Percentiles rank a stretch among this genome's conserved stretches.
phyloP scores from a whole-genome alignment of 2,329 filamentous ascomycete genomes.

The Macroventuria anomochaeta region DNA sequence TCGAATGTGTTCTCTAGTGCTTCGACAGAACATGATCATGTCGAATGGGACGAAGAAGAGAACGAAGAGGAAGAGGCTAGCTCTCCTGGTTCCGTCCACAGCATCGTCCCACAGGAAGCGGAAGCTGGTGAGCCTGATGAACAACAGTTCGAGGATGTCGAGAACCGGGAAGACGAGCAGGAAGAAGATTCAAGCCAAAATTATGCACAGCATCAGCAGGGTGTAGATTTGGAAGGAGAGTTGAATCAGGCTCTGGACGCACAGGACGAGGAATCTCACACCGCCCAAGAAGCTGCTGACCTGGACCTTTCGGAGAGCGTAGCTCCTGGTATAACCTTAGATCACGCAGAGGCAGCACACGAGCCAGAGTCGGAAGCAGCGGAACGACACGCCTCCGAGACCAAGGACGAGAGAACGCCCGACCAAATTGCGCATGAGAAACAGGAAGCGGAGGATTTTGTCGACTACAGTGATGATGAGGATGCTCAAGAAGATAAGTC shows the following conservation, averaged over 20 bases:
- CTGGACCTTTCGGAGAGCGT: background rate
- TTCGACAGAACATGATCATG: slow-evolving; percentile 27
- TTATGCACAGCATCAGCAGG: background rate
- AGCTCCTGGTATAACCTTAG: background rate
- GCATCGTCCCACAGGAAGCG: background rate
- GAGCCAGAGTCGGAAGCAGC: background rate
- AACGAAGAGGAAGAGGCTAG: slow-evolving; percentile 14
- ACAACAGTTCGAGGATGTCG: slow-evolving; percentile 4
- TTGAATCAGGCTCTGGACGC: background rate
- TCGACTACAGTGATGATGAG: slow-evolving; percentile 60
- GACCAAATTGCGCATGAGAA: slow-evolving; percentile 22
- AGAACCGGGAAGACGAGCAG: slow-evolving; percentile 1
- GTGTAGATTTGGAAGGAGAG: slow-evolving; percentile 6
- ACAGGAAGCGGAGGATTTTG: slow-evolving; percentile 50
- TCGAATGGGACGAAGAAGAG: slow-evolving; percentile 31
- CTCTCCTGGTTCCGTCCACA: slow-evolving; percentile 3
- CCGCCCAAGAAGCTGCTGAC: slow-evolving; percentile 2
- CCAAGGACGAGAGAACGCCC: slow-evolving; percentile 9
- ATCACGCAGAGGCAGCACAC: background rate
- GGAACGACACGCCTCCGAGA: background rate
- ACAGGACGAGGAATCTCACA: background rate
- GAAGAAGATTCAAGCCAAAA: slow-evolving; percentile 4
- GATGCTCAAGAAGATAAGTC: slow-evolving; percentile 22
- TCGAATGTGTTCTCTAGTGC: slow-evolving; percentile 22
- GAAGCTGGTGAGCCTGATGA: slow-evolving; percentile 11